These are phyloP conservation scores for Farysia itapuensis DNA, from an alignment of 1,284 basidiomycete species.

Conservation along the genomic window DNA sequence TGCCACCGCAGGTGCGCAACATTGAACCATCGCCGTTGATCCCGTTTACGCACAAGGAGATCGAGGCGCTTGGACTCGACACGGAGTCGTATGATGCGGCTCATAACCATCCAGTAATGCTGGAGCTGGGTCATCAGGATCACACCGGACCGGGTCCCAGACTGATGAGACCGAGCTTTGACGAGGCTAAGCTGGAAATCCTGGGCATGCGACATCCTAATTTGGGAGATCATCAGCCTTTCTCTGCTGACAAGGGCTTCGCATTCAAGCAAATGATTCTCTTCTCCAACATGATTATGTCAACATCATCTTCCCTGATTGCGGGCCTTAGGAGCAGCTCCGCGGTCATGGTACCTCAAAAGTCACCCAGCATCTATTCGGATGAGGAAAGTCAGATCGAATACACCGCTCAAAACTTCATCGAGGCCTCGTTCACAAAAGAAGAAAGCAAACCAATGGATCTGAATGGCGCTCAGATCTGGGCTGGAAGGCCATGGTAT, in stretches of 20 bases:
- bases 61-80: slow-evolving; percentile 12
- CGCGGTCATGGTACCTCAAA: slow-evolving; percentile 14
- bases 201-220: slow-evolving; percentile 29
- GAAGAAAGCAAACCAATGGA: slow-evolving; percentile 1
- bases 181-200: slow-evolving; percentile 38
- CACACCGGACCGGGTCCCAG: slow-evolving; percentile 30
- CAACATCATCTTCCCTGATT: slow-evolving; percentile 19
- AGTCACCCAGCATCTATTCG: slow-evolving; percentile 7
- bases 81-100: slow-evolving; percentile 10
- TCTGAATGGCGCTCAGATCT: slow-evolving; percentile 11
- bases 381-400: slow-evolving; percentile 10
- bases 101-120: slow-evolving; percentile 27
- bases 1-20: slow-evolving; percentile 25
- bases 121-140: slow-evolving; percentile 36
- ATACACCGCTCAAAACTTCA: slow-evolving; percentile 32
- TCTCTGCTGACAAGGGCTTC: slow-evolving; percentile 19
- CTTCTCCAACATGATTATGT: slow-evolving; percentile 19
- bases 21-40: slow-evolving; percentile 30
- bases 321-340: slow-evolving; percentile 25
- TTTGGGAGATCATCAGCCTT: slow-evolving; percentile 11
- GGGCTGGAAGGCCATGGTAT: slow-evolving; percentile 32
- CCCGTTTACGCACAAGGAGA: slow-evolving; percentile 19
- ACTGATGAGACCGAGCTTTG: slow-evolving; percentile 26
- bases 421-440: slow-evolving; percentile 20
- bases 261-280: slow-evolving; percentile 34